Evolutionary conservation across 2,329 filamentous ascomycete species (phyloP), one percentile per base, ranked within the genome.

Genomic region (Aspergillus bombycis): DNA sequence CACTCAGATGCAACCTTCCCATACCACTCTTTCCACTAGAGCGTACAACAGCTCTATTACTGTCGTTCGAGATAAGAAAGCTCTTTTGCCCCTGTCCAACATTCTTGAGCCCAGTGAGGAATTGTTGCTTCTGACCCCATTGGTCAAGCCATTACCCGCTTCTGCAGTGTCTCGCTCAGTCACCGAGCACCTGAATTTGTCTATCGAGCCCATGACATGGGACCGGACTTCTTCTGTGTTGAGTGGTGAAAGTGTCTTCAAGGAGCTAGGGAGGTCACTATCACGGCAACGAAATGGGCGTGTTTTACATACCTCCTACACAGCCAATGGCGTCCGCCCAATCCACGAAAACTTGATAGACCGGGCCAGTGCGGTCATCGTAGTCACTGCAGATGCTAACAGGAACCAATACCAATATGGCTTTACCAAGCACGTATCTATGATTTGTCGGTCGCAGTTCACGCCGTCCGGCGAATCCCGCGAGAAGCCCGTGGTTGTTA

Each of bases 31-130:
- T 6, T 97, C 94, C 0, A 91, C 89, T 0, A 90, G 87, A 73
- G 93, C 93, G 2, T 99, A 98, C 76, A 94, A 96, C 73, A 90
- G 88, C 68, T 97, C 94, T 1, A 96, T 98, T 64, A 95, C 94
- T 0, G 90, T 99, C 28, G 92, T 98, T 55, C 86, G 94, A 62
- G 94, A 99, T 75, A 94, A 93, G 75, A 91, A 94, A 65, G 89
- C 91, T 63, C 81, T 96, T 1, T 82, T 99, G 3, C 95, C 95
- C 1, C 83, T 98, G 6, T 91, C 92, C 3, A 90, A 90, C 65
- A 90, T 92, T 5, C 85, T 97, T 74, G 90, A 94, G 55, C 87
- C 90, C 23, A 91, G 92, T 61, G 94, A 97, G 74, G 94, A 97
- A 75, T 79, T 98, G n/a, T 84, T 97, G 7, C 84, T 98, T 1